Conservation (phyloP, 805 yeast species). For the Maudiozyma pseudohumilis region DNA sequence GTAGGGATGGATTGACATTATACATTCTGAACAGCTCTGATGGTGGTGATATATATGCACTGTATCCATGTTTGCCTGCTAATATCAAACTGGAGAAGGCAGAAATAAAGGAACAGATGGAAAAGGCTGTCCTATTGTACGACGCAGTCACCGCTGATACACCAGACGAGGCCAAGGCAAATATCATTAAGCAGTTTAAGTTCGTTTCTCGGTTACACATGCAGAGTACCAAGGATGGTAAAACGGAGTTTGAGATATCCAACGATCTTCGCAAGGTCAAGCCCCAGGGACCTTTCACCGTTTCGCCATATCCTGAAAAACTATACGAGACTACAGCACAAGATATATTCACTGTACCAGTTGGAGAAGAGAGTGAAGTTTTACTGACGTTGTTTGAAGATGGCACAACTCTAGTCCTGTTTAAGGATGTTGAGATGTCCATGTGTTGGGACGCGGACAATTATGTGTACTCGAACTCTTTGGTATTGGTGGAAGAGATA, state of each 20-base stretch:
- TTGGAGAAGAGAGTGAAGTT: conserved; percentile 20
- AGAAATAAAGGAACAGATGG: conserved; percentile 26
- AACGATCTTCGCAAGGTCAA: conserved; percentile 8
- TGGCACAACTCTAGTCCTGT: conserved; percentile 24
- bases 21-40: conserved; percentile 40
- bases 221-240: conserved; percentile 9
- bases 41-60: conserved; percentile 45
- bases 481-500: conserved; percentile 17
- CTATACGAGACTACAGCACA: conserved; percentile 40
- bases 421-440: conserved; percentile 26
- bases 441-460: conserved; percentile 32
- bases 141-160: conserved; percentile 11
- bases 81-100: conserved; percentile 7
- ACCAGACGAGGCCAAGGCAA: conserved; percentile 13
- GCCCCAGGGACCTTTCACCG: conserved; percentile 45
- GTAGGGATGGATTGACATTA: conserved; percentile 41
- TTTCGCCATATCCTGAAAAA: conserved; percentile 45
- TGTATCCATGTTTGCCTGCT: conserved; percentile 56
- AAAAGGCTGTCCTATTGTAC: conserved; percentile 21
- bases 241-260: conserved; percentile 12
- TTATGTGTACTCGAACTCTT: conserved; percentile 19
- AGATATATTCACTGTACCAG: conserved; percentile 24
- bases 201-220: conserved; percentile 29
- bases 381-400: conserved; percentile 20
- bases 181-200: conserved; percentile 30